These are phyloP conservation scores for Aspergillus felis DNA, from an alignment of 2,329 filamentous ascomycete genomes.

Conservation along the genomic window DNA sequence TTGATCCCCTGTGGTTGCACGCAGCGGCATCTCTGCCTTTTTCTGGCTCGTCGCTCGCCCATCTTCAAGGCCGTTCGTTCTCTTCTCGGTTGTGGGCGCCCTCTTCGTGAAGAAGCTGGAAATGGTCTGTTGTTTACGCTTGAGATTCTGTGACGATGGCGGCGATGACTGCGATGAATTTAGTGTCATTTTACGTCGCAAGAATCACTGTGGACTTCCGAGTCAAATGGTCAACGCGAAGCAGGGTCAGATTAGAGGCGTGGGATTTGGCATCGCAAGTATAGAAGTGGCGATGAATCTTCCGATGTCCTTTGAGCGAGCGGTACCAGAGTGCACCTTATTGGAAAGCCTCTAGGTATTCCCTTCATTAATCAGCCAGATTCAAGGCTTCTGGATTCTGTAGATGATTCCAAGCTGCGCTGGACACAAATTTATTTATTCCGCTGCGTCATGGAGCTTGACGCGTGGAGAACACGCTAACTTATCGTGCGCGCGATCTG, in stretches of 20 bases:
- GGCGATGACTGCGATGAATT: slow-evolving; percentile 32
- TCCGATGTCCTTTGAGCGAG: background rate
- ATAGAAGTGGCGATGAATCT: background rate
- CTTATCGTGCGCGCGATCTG: slow-evolving; percentile 1
- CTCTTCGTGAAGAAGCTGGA: slow-evolving; percentile 79
- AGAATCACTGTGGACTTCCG: background rate
- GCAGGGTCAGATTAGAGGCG: background rate
- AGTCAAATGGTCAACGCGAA: background rate
- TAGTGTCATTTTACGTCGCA: slow-evolving; percentile 25
- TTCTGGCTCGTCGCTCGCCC: slow-evolving; percentile 1
- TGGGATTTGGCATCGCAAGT: background rate
- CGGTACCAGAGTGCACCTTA: background rate
- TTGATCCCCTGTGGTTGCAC: background rate
- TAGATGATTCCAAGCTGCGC: background rate
- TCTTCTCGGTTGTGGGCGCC: slow-evolving; percentile 21
- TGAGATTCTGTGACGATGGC: slow-evolving; percentile 28
- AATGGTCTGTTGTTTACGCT: slow-evolving; percentile 63
- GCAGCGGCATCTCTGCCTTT: slow-evolving; percentile 3
- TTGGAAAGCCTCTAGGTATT: background rate
- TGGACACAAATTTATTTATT: background rate
- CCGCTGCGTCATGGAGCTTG: slow-evolving; percentile 20
- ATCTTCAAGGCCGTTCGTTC: slow-evolving; percentile 8
- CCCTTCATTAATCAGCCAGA: background rate
- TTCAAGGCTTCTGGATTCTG: background rate
- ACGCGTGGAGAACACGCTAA: slow-evolving; percentile 30